A percentile compares a stretch with the other conserved stretches of the same genome.
phyloP scores from a whole-genome alignment of 345 rosid species.

The Turnera subulata region DNA sequence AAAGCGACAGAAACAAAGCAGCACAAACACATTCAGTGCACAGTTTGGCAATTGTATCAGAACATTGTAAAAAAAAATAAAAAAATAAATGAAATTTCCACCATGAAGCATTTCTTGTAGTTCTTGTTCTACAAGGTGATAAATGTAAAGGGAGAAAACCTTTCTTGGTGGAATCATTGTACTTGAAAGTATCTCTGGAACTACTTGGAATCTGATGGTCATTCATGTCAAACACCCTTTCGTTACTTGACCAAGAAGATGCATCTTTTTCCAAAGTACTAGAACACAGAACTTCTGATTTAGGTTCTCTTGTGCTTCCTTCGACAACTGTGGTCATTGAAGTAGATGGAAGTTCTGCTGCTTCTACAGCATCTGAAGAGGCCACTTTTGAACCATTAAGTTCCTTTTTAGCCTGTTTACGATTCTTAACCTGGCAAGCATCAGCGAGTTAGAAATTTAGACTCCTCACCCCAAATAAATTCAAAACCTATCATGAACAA shows the following conservation, averaged over 20 bases:
- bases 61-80: too few species aligned
- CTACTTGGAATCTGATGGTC: conserved; percentile 17
- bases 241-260: conserved; percentile 12
- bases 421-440: conserved; percentile 43
- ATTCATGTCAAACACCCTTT: conserved; percentile 9
- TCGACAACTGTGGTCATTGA: conserved; percentile 10
- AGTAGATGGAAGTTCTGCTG: conserved; percentile 21
- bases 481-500: not conserved
- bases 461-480: not conserved
- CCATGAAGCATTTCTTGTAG: too few species aligned
- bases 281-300: conserved; percentile 9
- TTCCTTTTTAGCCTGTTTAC: conserved; percentile 39
- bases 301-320: conserved; percentile 15
- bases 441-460: not conserved
- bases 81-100: too few species aligned
- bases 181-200: conserved; percentile 17
- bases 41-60: too few species aligned
- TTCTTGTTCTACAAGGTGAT: not conserved
- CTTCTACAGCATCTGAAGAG: conserved; percentile 28
- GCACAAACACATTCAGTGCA: too few species aligned
- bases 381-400: conserved; percentile 37
- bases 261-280: conserved; percentile 20
- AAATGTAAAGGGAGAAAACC: conserved; percentile 23
- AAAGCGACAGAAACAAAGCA: too few species aligned
- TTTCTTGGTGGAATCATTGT: conserved; percentile 23